Evolutionary conservation across 805 yeast species (phyloP).

Genomic region (Metschnikowia cubensis): DNA sequence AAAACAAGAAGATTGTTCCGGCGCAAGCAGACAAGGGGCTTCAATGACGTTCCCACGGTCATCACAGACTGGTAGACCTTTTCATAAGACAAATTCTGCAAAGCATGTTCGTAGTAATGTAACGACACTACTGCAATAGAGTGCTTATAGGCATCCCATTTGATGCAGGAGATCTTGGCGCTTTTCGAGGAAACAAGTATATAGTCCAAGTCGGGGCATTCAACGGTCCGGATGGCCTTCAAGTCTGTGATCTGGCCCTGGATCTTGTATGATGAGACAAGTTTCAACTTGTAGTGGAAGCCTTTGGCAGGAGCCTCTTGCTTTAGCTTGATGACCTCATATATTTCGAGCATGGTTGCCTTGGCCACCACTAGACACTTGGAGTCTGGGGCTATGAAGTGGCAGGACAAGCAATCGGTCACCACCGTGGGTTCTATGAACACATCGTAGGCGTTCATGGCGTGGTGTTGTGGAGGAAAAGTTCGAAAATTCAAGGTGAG

Average conservation of each 20-base stretch:
- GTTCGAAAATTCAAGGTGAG: conserved; percentile 1
- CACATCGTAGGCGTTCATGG: conserved; percentile 78
- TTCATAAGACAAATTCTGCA: conserved; percentile 48
- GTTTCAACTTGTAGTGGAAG: conserved; percentile 25
- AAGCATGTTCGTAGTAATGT: conserved; percentile 78
- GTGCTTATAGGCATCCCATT: conserved; percentile 58
- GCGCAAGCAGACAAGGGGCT: conserved; percentile 51
- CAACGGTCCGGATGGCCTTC: conserved; percentile 45
- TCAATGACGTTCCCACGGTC: conserved; percentile 55
- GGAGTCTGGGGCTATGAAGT: conserved; percentile 41
- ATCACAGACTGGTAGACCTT: conserved; percentile 41
- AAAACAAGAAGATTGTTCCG: conserved; percentile 69
- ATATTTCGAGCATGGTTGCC: conserved; percentile 66
- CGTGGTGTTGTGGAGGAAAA: not conserved
- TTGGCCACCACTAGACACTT: conserved; percentile 65
- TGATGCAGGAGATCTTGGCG: conserved; percentile 75
- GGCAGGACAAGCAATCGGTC: conserved; percentile 52
- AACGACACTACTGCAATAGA: conserved; percentile 68
- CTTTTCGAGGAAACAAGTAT: conserved; percentile 61
- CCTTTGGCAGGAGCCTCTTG: conserved; percentile 15
- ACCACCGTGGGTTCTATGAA: conserved; percentile 74
- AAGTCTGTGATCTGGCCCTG: conserved; percentile 67
- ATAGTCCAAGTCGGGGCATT: conserved; percentile 49
- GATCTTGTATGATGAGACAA: conserved; percentile 61
- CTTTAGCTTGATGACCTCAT: conserved; percentile 34